Evolutionary conservation across 106 monocot species (phyloP).

Genomic region (Phalaenopsis aphrodite): DNA sequence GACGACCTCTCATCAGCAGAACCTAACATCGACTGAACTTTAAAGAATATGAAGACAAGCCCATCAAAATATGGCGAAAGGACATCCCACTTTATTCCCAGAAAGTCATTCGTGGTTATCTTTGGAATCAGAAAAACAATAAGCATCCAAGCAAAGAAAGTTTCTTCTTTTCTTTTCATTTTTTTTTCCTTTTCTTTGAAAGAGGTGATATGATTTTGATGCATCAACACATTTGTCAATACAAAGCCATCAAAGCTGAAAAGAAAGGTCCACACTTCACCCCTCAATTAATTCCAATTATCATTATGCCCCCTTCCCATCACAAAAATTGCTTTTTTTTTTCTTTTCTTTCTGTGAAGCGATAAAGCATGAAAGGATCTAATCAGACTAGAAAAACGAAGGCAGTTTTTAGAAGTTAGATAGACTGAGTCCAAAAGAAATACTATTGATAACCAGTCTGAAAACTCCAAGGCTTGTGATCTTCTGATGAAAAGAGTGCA

Average conservation of each 20-base stretch:
- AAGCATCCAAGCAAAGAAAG: background rate
- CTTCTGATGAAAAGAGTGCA: background rate
- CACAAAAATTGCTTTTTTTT: no score
- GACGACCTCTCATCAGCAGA: background rate
- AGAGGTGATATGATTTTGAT: background rate
- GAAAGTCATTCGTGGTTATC: slow-evolving; percentile 6
- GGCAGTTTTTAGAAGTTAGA: background rate
- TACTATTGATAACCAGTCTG: slow-evolving; percentile 3
- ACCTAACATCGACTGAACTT: background rate
- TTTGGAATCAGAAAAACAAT: background rate
- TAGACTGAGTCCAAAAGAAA: background rate
- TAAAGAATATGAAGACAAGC: slow-evolving; percentile 7
- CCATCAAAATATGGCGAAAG: background rate
- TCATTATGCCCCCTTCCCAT: background rate
- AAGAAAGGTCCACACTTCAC: background rate
- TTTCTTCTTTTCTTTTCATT: no score
- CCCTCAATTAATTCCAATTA: background rate
- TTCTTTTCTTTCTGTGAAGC: no score
- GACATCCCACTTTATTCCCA: background rate
- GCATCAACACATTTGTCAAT: background rate
- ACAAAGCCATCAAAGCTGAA: background rate
- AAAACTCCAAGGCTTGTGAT: background rate
- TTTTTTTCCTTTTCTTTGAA: background rate
- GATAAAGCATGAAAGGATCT: background rate
- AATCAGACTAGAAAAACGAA: background rate